Evolutionary conservation across 148 eudicot genomes (phyloP), one percentile per base, ranked within the genome.

Genomic region (Rhododendron vialii): DNA sequence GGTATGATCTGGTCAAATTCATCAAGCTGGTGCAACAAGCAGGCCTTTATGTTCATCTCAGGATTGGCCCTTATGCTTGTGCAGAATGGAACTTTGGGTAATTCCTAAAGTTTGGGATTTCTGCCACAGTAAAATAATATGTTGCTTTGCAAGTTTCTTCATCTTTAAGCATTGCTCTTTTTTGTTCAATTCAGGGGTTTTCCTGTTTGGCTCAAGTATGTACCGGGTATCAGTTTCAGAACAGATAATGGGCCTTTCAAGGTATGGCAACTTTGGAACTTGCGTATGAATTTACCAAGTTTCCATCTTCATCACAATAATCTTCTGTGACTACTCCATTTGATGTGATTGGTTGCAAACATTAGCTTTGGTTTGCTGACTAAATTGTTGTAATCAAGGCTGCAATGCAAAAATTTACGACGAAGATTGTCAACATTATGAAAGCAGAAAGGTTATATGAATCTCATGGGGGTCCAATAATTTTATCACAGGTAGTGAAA

Each of bases 1-100:
- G 98, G 51, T 94, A 93, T 93, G 96, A 95, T 87, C 90, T 95
- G 61, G 98, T 95, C 85, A 95, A 92, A 83, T 95, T 95, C 88
- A 91, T 95, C 87, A 94, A 93, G 93, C 89, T 92, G 87, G 92
- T 90, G 88, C 89, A 94, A 82, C 88, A 92, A 90, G 96, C 98
- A 86, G 98, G 98, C 55, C 92, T 95, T 6, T 92, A 92, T 92
- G 96, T 90, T 90, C 93, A 94, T 91, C 94, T 95, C 84, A 93
- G 98, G 90, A 88, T 95, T 91, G 98, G 98, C 24, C 98, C 98
- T 61, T 95, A 95, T 93, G 95, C 92, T 89, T 95, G 98, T 92
- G 98, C 98, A 84, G 98, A 95, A 88, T 95, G 98, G 98, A 95
- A 95, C 84, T 95, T 95, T 90, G 98, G 98, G 98, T 95, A 92